phyloP scores from a whole-genome alignment of 352 stramenopile species.

The Thalassiosira exigua region DNA sequence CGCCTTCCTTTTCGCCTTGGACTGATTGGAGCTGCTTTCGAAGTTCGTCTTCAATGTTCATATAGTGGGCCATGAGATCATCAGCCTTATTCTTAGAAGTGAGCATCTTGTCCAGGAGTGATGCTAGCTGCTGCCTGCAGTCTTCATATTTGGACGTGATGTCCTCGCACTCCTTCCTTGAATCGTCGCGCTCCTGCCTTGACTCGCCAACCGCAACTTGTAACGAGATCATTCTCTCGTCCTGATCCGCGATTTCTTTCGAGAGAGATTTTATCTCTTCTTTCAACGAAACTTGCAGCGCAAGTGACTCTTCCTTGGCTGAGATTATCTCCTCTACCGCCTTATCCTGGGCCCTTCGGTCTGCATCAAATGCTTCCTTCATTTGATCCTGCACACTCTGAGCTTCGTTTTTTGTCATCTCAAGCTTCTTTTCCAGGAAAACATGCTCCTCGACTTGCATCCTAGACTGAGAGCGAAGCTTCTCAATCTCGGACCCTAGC shows the following conservation, averaged over 20 bases:
- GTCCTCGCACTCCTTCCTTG: slow-evolving; percentile 20
- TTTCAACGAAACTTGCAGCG: slow-evolving; percentile 22
- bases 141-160: slow-evolving; percentile 31
- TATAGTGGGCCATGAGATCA: slow-evolving; percentile 57
- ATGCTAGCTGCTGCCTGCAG: slow-evolving; percentile 12
- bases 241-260: slow-evolving; percentile 16
- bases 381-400: slow-evolving; percentile 37
- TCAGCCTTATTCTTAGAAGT: slow-evolving; percentile 41
- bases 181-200: slow-evolving; percentile 24
- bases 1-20: slow-evolving; percentile 45
- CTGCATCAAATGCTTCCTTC: slow-evolving; percentile 30
- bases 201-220: slow-evolving; percentile 12
- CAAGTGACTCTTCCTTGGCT: slow-evolving; percentile 34
- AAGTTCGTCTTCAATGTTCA: slow-evolving; percentile 64
- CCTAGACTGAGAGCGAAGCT: slow-evolving; percentile 9
- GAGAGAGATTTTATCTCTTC: slow-evolving; percentile 23
- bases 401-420: slow-evolving; percentile 28
- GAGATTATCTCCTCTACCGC: slow-evolving; percentile 36
- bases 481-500: slow-evolving; percentile 27
- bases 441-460: slow-evolving; percentile 27
- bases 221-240: slow-evolving; percentile 26
- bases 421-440: slow-evolving; percentile 27
- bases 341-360: slow-evolving; percentile 38
- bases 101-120: slow-evolving; percentile 20
- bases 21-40: slow-evolving; percentile 39